Evolutionary conservation across 441 rosid genomes (phyloP).

Genomic region (Populus trichocarpa): DNA sequence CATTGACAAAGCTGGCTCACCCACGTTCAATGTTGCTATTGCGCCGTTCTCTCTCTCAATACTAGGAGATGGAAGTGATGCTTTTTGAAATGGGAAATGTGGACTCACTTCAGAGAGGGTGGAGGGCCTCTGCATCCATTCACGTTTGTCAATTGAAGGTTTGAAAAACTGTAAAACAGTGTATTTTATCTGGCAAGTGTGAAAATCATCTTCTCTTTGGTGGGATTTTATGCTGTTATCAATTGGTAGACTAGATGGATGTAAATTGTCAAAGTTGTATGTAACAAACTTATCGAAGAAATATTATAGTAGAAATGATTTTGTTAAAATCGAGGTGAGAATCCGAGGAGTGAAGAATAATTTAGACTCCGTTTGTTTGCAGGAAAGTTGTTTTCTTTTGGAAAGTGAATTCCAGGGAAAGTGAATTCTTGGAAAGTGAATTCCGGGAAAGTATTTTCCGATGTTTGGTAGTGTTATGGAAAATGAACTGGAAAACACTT

Average conservation of each 20-base stretch:
- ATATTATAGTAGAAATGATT: conserved; percentile 1
- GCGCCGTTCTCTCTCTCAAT: conserved; percentile 65
- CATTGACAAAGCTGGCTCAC: conserved; percentile 46
- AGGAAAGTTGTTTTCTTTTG: too few relatives aligned
- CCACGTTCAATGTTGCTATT: conserved; percentile 54
- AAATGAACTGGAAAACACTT: too few relatives aligned
- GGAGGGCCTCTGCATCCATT: conserved; percentile 1
- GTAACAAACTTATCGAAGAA: neutral
- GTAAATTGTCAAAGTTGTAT: neutral
- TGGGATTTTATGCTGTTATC: neutral
- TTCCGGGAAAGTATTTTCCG: too few relatives aligned
- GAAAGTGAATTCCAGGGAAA: too few relatives aligned
- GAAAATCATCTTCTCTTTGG: conserved; percentile 2
- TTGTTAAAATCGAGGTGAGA: neutral
- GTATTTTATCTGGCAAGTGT: conserved; percentile 9
- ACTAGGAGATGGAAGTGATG: conserved; percentile 46
- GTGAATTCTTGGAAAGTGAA: too few relatives aligned
- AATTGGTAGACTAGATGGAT: neutral
- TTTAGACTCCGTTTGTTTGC: too few relatives aligned
- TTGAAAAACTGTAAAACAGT: conserved; percentile 16
- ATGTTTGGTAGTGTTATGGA: too few relatives aligned
- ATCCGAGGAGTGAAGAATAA: neutral
- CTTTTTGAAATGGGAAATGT: conserved; percentile 24
- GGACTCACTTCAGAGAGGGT: neutral
- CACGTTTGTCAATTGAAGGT: conserved; percentile 11